phyloP scores from a whole-genome alignment of 2,329 filamentous ascomycete genomes.

The Xylogone sp. region DNA sequence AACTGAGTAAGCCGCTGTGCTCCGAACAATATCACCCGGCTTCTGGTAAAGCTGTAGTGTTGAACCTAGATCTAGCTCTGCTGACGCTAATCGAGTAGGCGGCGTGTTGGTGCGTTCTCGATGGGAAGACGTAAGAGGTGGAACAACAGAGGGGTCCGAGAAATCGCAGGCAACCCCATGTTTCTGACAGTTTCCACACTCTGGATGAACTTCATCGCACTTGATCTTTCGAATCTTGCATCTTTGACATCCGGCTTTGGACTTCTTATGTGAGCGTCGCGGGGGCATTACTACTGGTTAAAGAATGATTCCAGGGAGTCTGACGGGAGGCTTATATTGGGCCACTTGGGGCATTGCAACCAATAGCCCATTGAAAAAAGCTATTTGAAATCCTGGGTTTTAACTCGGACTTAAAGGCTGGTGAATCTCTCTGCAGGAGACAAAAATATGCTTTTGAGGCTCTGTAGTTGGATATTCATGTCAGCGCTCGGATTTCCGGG shows the following conservation, averaged over 20 bases:
- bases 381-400: not conserved
- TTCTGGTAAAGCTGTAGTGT: constrained; percentile 14
- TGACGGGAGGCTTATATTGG: not conserved
- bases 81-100: not conserved
- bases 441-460: too few relatives aligned
- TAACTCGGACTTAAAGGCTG: too few relatives aligned
- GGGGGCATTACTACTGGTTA: constrained; percentile 48
- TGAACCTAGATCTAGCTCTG: not conserved
- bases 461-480: too few relatives aligned
- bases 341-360: not conserved
- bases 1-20: constrained; percentile 8
- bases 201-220: constrained; percentile 64
- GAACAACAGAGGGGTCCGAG: constrained; percentile 24
- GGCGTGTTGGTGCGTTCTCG: constrained; percentile 14
- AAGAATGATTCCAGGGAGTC: not conserved
- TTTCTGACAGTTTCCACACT: constrained; percentile 63
- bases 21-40: constrained; percentile 15
- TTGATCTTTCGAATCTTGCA: constrained; percentile 70
- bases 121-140: not conserved
- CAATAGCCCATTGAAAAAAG: not conserved
- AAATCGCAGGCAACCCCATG: constrained; percentile 66
- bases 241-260: constrained; percentile 59
- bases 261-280: constrained; percentile 66
- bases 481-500: too few relatives aligned
- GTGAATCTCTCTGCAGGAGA: too few relatives aligned